These are phyloP conservation scores for Penicillium sp. DNA, from an alignment of 2,329 filamentous ascomycete species.

Conservation along the genomic window DNA sequence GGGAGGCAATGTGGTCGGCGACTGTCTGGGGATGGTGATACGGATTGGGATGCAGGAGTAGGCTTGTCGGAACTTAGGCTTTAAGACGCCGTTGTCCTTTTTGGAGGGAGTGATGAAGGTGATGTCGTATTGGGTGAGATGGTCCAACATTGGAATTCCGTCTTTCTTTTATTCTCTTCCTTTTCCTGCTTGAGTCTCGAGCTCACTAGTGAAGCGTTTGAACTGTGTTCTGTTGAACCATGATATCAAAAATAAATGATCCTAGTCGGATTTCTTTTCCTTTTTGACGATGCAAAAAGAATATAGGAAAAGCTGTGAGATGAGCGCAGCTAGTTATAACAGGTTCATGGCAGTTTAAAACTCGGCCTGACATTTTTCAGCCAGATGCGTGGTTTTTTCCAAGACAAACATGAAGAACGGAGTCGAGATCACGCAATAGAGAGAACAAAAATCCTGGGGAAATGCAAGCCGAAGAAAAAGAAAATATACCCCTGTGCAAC, in stretches of 20 bases:
- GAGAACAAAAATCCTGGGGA: not conserved
- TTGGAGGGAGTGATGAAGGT: slow-evolving; percentile 9
- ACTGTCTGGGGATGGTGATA: slow-evolving; percentile 1
- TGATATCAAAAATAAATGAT: not conserved
- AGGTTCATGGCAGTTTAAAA: not conserved
- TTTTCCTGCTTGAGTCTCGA: not conserved
- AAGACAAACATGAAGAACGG: not conserved
- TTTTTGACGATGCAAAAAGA: not conserved
- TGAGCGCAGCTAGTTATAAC: not conserved
- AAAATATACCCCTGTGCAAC: not conserved
- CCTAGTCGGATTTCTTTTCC: not conserved
- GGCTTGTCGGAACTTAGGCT: not conserved
- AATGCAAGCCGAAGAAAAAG: not conserved
- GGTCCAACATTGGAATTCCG: not conserved
- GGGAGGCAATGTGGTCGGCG: not conserved
- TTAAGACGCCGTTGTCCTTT: slow-evolving; percentile 8
- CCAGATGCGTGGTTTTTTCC: not conserved
- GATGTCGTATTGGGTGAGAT: not conserved
- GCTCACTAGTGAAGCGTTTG: not conserved
- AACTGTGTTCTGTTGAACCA: not conserved
- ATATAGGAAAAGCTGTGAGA: not conserved
- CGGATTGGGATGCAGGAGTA: slow-evolving; percentile 6
- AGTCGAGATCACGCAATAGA: not conserved
- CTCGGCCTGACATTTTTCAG: not conserved
- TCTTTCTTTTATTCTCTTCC: no score